Percentiles rank a stretch among this genome's conserved stretches.
phyloP scores from a whole-genome alignment of 257 asterid genomes.

The Rubia yunnanensis region DNA sequence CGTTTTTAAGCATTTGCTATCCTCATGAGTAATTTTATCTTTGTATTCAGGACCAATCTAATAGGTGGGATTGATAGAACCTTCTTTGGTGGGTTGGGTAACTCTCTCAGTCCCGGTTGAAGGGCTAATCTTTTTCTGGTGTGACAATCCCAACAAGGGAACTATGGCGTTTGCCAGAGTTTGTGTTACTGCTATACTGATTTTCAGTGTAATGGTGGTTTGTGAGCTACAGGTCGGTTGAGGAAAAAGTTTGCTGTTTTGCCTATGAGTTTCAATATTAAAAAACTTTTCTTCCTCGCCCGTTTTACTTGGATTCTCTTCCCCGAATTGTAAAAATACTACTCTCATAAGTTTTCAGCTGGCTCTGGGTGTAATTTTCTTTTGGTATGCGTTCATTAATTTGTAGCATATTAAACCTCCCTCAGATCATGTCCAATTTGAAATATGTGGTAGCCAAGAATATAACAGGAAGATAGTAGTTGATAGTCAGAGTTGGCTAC shows the following conservation, averaged over 20 bases:
- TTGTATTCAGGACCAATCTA: conserved; percentile 1
- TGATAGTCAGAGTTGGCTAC: background rate
- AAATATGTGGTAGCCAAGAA: background rate
- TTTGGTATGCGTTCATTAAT: background rate
- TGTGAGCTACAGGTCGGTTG: conserved; percentile 5
- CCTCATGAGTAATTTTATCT: background rate
- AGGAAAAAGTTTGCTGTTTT: background rate
- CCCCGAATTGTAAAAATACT: background rate
- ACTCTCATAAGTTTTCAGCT: background rate
- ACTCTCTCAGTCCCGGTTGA: background rate
- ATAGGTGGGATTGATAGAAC: background rate
- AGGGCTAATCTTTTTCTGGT: background rate
- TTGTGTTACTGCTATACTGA: background rate
- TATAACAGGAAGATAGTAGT: background rate
- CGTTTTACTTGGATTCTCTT: background rate
- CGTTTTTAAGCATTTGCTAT: background rate
- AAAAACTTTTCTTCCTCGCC: background rate
- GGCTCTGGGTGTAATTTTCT: background rate
- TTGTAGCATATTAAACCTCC: background rate
- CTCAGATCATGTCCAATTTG: background rate
- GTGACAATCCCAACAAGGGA: background rate
- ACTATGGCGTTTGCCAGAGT: background rate
- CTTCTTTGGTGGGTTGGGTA: background rate
- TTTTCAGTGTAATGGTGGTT: background rate
- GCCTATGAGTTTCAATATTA: background rate